Evolutionary conservation across 1,139 yeast species (phyloP), one percentile per base, ranked within the genome.

Genomic region (Protomyces inundatus): DNA sequence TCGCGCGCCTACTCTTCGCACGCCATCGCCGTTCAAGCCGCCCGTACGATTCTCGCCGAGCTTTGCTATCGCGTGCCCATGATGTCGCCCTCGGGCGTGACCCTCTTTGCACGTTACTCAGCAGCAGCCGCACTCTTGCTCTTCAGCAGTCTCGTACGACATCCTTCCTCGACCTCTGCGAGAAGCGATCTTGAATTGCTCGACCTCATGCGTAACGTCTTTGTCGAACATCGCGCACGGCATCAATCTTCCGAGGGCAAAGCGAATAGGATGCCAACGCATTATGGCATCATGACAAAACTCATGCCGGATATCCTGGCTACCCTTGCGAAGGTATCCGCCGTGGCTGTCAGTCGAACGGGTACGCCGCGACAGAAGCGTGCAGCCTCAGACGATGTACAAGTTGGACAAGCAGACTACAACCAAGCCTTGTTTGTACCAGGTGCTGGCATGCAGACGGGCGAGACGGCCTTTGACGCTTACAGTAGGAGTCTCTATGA

Each of bases 1-100:
- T 57, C 61, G 5, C 48, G 61, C 23, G 39, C 48, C n/a, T 48
- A 36, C 14, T 48, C 61, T 3, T 57, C 61, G 9, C 50, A 14
- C 10, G 23, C 61, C 6, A 57, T 57, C 5, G 61, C 61, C 4
- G 23, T 57, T 6, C 61, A 57, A 12, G 48, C 61, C n/a, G 40
- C 61, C 6, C 54, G 61, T n/a, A 48, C 55, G 9, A 40, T 33
- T 39, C 30, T 57, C 3, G 54, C 36, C 6, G 42, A 36, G 6
- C n/a, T 50, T 6, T 48, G 61, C 39, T 32, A 16, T 16, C n/a
- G 48, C 9, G 23, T 50, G 12, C 50, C 61, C 6, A 36, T 53
- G 6, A 50, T 57, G 55, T 30, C 51, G 6, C 5, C 36, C 3
- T 14, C 46, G 1, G 37, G 61, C 10, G 16, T 48, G n/a, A 48